These are phyloP conservation scores for Kwoniella shandongensis DNA, from an alignment of 768 basidiomycete species.

Conservation along the genomic window DNA sequence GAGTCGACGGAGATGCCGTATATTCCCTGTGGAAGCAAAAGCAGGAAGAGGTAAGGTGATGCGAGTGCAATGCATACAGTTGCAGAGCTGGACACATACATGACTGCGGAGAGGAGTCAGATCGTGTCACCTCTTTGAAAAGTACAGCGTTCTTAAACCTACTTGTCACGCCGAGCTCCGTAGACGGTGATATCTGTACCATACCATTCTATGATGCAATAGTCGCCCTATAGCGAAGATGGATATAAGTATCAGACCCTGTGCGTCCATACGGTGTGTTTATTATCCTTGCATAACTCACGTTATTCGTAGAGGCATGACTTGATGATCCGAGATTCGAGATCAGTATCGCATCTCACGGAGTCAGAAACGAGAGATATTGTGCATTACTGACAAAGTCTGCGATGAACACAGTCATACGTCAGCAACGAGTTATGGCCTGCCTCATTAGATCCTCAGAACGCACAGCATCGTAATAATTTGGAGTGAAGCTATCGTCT, in stretches of 20 bases:
- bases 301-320: conserved; percentile 27
- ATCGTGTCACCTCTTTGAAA: too few relatives aligned
- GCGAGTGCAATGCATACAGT: too few relatives aligned
- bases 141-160: too few relatives aligned
- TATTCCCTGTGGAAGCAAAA: conserved; percentile 24
- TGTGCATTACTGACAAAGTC: conserved; percentile 20
- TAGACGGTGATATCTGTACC: conserved; percentile 42
- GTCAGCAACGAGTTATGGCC: background rate
- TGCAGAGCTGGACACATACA: too few relatives aligned
- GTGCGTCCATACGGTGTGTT: background rate
- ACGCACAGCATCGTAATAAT: conserved; percentile 23
- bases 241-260: background rate
- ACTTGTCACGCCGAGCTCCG: conserved; percentile 39
- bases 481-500: background rate
- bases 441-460: background rate
- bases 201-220: conserved; percentile 32
- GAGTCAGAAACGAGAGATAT: too few relatives aligned
- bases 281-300: conserved; percentile 5
- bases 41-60: background rate
- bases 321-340: too few relatives aligned
- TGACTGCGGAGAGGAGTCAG: too few relatives aligned
- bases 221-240: conserved; percentile 31
- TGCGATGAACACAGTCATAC: conserved; percentile 3
- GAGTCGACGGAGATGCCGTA: conserved; percentile 38
- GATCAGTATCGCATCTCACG: too few relatives aligned